These are phyloP conservation scores for Candida odintsovae DNA, from an alignment of 805 yeast species.

Conservation along the genomic window DNA sequence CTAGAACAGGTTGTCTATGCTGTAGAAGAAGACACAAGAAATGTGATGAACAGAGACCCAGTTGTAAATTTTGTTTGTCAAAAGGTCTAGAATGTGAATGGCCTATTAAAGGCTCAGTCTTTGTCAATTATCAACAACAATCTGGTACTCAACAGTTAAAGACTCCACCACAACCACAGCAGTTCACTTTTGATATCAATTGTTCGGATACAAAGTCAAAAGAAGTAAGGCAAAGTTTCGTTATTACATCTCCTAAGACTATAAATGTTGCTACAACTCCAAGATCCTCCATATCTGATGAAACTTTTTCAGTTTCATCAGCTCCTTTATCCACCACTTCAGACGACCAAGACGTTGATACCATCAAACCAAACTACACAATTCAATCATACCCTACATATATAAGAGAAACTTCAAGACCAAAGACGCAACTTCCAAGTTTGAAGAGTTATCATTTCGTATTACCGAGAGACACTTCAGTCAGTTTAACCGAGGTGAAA, in stretches of 20 bases:
- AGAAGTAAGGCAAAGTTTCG: not conserved
- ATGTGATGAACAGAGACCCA: conserved; percentile 47
- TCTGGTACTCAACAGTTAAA: not conserved
- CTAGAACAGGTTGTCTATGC: conserved; percentile 49
- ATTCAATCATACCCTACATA: not conserved
- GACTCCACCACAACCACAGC: not conserved
- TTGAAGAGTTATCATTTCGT: conserved; percentile 8
- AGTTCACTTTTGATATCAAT: not conserved
- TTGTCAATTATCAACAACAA: conserved; percentile 9
- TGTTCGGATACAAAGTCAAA: not conserved
- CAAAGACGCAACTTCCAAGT: conserved; percentile 4
- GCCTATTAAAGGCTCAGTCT: conserved; percentile 15
- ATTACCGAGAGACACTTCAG: conserved; percentile 5
- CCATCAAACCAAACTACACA: not conserved
- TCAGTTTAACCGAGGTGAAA: not conserved
- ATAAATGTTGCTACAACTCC: not conserved
- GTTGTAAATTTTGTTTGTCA: conserved; percentile 36
- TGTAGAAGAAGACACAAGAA: conserved; percentile 60
- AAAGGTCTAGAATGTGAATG: conserved; percentile 26
- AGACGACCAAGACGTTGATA: not conserved
- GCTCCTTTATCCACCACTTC: not conserved
- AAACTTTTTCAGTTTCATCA: not conserved
- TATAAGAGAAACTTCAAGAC: not conserved
- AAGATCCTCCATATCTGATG: not conserved
- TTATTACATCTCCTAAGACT: not conserved